Base-by-base conservation (phyloP, 306 rosid genomes). In the Lithocarpus polystachyus region DNA sequence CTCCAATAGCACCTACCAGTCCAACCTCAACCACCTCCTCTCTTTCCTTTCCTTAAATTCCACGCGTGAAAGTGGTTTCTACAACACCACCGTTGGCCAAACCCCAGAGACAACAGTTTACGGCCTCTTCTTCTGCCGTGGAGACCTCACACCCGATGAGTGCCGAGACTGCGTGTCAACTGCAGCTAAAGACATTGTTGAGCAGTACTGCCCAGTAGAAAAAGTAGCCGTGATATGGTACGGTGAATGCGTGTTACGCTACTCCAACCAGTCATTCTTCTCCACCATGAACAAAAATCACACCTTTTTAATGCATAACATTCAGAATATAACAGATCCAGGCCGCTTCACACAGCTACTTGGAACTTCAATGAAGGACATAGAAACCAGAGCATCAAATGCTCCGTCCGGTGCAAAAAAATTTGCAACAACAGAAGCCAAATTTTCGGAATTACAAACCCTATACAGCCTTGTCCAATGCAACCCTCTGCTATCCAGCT, bases 381-480 rank as follows among this genome's bases (percentile, higher is more conserved):
- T 74, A 8, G 84, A 72, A 77, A 45, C 17, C 2, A 68, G 29
- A 20, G 87, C 81, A 0, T 40, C 82, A 3, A 56, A 51, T 0
- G 75, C 56, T 4, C 4, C 18, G 0, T 1, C 61, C 0, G 51
- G 74, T 0, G 31, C 18, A 1, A 73, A 22, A 67, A 80, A 72
- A 6, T 84, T 80, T 54, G 72, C 43, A 0, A 72, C 56, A 0
- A 40, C 5, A 22, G 67, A 80, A 0, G 79, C 0, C 5, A 6
- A 2, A 1, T 10, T 71, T 11, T 24, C 56, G 0, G 72, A 19
- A 1, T 60, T 29, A 5, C 59, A 64, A 29, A 35, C 20, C 15
- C 1, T 82, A 56, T 77, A 85, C 18, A 76, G 18, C 28, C 69
- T 83, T 14, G 87, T 19, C 4, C 88, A 86, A 69, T 89, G 89